Percentiles rank a stretch among this genome's conserved stretches.
Evolutionary conservation across 805 yeast genomes (phyloP).

Genomic region (Schwanniomyces occidentalis): DNA sequence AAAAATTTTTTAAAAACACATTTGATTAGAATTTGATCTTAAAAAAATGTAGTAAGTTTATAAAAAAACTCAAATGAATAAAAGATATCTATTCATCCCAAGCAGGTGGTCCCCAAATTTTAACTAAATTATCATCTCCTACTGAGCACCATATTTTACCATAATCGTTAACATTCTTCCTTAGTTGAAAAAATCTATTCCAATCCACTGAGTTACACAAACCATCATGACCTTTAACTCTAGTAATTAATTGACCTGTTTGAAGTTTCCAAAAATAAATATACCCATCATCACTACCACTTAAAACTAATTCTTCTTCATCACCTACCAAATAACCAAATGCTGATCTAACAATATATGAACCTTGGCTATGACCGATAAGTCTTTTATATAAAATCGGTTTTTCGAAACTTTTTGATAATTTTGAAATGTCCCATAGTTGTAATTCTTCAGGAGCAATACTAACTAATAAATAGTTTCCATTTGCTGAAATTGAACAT

Average conservation of each 20-base stretch:
- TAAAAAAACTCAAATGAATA: too few relatives aligned
- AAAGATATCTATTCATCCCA: slow-evolving; percentile 10
- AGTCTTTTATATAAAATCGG: slow-evolving; percentile 61
- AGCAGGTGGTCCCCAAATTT: slow-evolving; percentile 56
- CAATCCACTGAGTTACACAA: slow-evolving; percentile 76
- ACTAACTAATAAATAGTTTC: slow-evolving; percentile 59
- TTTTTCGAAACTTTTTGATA: slow-evolving; percentile 20
- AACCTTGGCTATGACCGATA: slow-evolving; percentile 70
- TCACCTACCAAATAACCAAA: slow-evolving; percentile 58
- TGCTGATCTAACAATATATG: slow-evolving; percentile 70
- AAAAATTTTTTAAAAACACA: too few relatives aligned
- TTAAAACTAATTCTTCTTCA: slow-evolving; percentile 66
- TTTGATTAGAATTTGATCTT: too few relatives aligned
- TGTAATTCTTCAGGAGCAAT: slow-evolving; percentile 76
- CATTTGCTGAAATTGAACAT: slow-evolving; percentile 54
- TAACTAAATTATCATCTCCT: slow-evolving; percentile 75
- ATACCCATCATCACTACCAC: slow-evolving; percentile 82
- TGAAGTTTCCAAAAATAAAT: slow-evolving; percentile 77
- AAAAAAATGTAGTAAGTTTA: too few relatives aligned
- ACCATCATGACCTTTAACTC: slow-evolving; percentile 62
- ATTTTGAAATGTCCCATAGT: slow-evolving; percentile 65
- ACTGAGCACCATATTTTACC: slow-evolving; percentile 73
- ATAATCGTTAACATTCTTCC: slow-evolving; percentile 27
- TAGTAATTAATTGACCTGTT: slow-evolving; percentile 64
- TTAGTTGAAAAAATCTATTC: slow-evolving; percentile 39